Evolutionary conservation across 2,329 filamentous ascomycete species (phyloP).

Genomic region (Tolypocladium paradoxum): DNA sequence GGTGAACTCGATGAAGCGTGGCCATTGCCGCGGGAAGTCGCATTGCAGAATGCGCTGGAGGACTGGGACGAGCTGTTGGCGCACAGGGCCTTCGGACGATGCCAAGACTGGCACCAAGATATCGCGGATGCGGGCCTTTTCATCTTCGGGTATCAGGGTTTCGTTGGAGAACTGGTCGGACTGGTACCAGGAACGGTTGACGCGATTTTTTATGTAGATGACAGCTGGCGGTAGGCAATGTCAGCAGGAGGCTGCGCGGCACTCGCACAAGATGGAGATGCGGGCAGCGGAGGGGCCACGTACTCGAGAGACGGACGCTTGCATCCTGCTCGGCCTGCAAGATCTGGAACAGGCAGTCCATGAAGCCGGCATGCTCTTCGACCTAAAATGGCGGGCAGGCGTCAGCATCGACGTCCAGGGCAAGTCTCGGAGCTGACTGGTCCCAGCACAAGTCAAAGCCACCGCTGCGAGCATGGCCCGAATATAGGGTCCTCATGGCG

Average conservation of each 20-base stretch:
- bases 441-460: background rate
- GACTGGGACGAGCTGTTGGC: conserved; percentile 85
- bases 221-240: conserved; percentile 49
- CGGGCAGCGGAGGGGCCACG: conserved; percentile 21
- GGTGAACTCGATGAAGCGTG: conserved; percentile 86
- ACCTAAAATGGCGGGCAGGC: conserved; percentile 43
- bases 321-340: conserved; percentile 79
- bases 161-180: conserved; percentile 64
- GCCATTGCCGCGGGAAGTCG: conserved; percentile 93
- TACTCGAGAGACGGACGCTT: conserved; percentile 82
- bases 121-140: conserved; percentile 78
- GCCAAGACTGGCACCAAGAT: conserved; percentile 84
- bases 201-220: conserved; percentile 96
- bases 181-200: conserved; percentile 82
- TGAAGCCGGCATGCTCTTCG: conserved; percentile 82
- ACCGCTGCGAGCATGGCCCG: background rate
- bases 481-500: background rate
- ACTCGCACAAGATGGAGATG: conserved; percentile 2
- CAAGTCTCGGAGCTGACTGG: background rate
- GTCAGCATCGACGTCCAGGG: background rate
- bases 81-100: conserved; percentile 66
- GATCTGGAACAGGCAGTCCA: conserved; percentile 82
- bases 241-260: conserved; percentile 8
- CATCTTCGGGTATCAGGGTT: conserved; percentile 72
- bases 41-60: conserved; percentile 92